Evolutionary conservation across 805 yeast species (phyloP), one percentile per base, ranked within the genome.

Genomic region (Pichia ethanolica): DNA sequence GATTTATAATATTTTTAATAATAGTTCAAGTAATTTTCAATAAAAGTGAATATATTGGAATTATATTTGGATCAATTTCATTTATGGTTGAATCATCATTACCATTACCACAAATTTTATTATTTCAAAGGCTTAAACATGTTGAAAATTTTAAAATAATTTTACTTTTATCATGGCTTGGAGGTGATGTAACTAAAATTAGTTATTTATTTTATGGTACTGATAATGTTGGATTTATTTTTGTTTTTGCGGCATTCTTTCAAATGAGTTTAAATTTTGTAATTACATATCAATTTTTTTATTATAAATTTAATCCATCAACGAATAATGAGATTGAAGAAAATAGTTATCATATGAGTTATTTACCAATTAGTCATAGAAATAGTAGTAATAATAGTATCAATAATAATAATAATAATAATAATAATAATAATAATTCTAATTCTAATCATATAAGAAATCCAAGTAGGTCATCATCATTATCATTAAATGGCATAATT

Each of bases 161-260:
- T 30, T 69, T 89, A 35, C 63, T 89, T 36, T 67, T 89, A 20
- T 83, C 90, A 59, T 89, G 97, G 97, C 70, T 89, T 5, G 83
- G 91, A 52, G 97, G 97, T 50, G 97, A 89, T 67, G 70, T 83
- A 39, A 76, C 88, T 37, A 90, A 90, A 63, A 77, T 88, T 27
- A 71, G 82, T 46, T 87, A 86, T 59, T 69, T 87, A 47, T 58
- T 86, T n/a, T 86, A 74, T 64, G 95, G 95, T 13, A 85, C 93
- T 1, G 76, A 75, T 47, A 75, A 86, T 56, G 77, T 86, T 32
- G 82, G 89, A 3, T 56, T 68, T 7, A 70, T 86, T 7, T 86
- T 86, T 62, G 72, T 85, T 8, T 60, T 78, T 44, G 89, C 89
- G 49, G 93, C 87, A 0, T 65, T 83, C 40, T 84, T 87, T 63